Evolutionary conservation across 345 rosid species (phyloP).

Genomic region (Salix suchowensis): DNA sequence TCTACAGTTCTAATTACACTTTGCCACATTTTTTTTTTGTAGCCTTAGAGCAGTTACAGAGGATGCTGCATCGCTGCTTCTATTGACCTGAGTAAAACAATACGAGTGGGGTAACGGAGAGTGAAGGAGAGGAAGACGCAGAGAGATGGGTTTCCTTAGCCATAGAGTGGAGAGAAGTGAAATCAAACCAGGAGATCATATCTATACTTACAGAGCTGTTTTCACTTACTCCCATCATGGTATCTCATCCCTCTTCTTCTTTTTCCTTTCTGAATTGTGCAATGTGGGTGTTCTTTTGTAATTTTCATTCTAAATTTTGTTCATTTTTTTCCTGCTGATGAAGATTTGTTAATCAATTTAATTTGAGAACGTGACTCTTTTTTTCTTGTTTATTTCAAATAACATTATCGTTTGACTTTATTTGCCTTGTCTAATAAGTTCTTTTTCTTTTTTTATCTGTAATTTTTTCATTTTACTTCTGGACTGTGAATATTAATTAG

Average conservation of each 20-base stretch:
- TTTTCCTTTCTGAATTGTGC: constrained; percentile 3
- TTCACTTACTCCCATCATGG: constrained; percentile 97
- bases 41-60: background rate
- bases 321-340: background rate
- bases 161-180: constrained; percentile 71
- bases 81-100: background rate
- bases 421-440: background rate
- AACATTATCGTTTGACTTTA: background rate
- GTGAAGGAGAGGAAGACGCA: background rate
- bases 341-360: background rate
- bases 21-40: constrained; percentile 8
- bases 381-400: background rate
- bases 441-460: background rate
- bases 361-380: no score
- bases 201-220: constrained; percentile 93
- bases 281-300: constrained; percentile 17
- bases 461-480: background rate
- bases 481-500: background rate
- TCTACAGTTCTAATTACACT: constrained; percentile 11
- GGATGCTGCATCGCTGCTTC: background rate
- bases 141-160: constrained; percentile 77
- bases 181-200: constrained; percentile 83
- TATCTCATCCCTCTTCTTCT: constrained; percentile 20
- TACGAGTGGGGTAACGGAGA: background rate
- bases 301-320: constrained; percentile 1